Evolutionary conservation across 306 rosid genomes (phyloP).

Genomic region (Citrullus amarus): DNA sequence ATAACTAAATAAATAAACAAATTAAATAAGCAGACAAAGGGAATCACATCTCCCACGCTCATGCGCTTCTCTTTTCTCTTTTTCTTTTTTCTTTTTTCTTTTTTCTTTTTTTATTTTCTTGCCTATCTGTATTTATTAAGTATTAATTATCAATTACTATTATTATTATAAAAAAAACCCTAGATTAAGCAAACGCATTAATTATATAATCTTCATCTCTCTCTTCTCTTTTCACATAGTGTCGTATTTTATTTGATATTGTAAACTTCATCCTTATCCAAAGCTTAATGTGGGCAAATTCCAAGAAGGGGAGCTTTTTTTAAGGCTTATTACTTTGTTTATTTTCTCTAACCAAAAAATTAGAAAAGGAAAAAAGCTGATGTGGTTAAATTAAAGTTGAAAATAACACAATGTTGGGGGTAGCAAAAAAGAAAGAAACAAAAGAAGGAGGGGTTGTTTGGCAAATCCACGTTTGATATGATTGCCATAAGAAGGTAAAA

Average conservation of each 20-base stretch:
- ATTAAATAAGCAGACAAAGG: not conserved
- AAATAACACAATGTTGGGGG: not conserved
- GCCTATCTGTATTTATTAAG: not conserved
- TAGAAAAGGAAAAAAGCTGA: not conserved
- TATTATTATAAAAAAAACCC: not conserved
- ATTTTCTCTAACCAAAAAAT: not conserved
- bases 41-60: conserved; percentile 1
- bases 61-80: not conserved
- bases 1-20: not conserved
- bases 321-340: not conserved
- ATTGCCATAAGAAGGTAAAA: not conserved
- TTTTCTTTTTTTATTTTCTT: not conserved
- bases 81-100: not conserved
- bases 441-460: not conserved
- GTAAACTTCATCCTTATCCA: conserved; percentile 2
- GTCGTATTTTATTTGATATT: not conserved
- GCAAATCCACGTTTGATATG: not conserved
- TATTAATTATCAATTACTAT: not conserved
- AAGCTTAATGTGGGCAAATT: not conserved
- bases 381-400: not conserved
- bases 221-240: not conserved
- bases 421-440: not conserved
- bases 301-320: not conserved
- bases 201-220: not conserved
- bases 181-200: not conserved